Evolutionary conservation across 345 rosid genomes (phyloP), one percentile per base, ranked within the genome.

Genomic region (Turnera subulata): DNA sequence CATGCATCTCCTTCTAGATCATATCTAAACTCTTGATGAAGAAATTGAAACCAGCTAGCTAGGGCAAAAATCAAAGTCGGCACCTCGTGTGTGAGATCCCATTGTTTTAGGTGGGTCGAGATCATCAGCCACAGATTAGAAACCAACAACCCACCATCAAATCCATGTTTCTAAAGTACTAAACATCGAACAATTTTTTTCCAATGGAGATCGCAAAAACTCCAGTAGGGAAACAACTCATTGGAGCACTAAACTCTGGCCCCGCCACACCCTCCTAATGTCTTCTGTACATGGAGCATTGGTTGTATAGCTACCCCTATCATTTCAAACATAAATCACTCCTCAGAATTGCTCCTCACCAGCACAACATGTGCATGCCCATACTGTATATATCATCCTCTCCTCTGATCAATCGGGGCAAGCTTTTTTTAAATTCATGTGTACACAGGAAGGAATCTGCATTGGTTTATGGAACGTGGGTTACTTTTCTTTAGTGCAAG

Each of bases 191-290:
- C 61, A 18, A 46, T 9, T 11, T 37, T 9, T 29, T 29, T 40
- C 45, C 60, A 24, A 46, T 25, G 58, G 54, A 56, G 63, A 59
- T 53, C 35, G 52, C 32, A 56, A 48, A 60, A 19, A 39, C 67
- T 64, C 71, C 76, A 76, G 69, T 12, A 59, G 82, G 82, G 78
- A 76, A 78, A 76, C 81, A 78, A 76, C 81, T 78, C 83, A 78
- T 66, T 55, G 22, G 42, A 65, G 64, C 83, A 73, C 70, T 73
- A 61, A 13, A 42, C n/a, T 2, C 0, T n/a, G 37, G 15, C 18
- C 49, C 56, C 62, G 35, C 14, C 66, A n/a, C 51, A 15, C 33
- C 6, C 39, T 65, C 18, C 51, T 65, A 13, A 21, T 62, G 67
- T 65, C 64, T 58, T 50, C 33, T 60, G 42, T 43, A 50, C 50